phyloP scores from a whole-genome alignment of 1,139 yeast genomes.

The Casaregolazyma lundiana region DNA sequence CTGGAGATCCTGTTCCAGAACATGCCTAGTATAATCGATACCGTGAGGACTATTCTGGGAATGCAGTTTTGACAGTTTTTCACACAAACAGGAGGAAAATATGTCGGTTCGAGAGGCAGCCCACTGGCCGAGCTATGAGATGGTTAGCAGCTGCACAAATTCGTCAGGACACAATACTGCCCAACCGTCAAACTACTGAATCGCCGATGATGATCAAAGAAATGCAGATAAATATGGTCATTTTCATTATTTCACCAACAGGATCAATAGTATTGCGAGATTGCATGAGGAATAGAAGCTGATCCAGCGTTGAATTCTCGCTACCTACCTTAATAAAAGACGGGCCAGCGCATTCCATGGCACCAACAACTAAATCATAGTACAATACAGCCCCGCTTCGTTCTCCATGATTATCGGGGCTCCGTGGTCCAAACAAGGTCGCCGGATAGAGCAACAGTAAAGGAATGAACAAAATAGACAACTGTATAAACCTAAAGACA shows the following conservation, averaged over 20 bases:
- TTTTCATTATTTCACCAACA: background rate
- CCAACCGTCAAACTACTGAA: background rate
- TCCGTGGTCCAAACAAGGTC: slow-evolving; percentile 53
- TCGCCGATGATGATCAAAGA: background rate
- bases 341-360: slow-evolving; percentile 87
- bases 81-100: slow-evolving; percentile 75
- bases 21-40: slow-evolving; percentile 52
- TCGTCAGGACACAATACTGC: too few relatives aligned
- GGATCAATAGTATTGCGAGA: background rate
- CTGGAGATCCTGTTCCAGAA: slow-evolving; percentile 32
- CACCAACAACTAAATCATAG: slow-evolving; percentile 61
- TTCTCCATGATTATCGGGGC: slow-evolving; percentile 34
- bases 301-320: background rate
- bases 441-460: slow-evolving; percentile 62
- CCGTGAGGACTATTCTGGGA: slow-evolving; percentile 79
- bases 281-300: background rate
- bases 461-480: slow-evolving; percentile 66
- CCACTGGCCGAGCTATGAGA: slow-evolving; percentile 78
- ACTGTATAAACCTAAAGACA: slow-evolving; percentile 60
- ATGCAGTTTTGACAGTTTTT: slow-evolving; percentile 70
- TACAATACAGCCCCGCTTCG: slow-evolving; percentile 65
- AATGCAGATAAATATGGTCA: background rate
- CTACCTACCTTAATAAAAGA: slow-evolving; percentile 65
- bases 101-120: slow-evolving; percentile 98
- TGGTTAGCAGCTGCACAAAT: slow-evolving; percentile 3